Base-by-base conservation (phyloP, 192 early-diverging fungal species). In the Podila epigama region DNA sequence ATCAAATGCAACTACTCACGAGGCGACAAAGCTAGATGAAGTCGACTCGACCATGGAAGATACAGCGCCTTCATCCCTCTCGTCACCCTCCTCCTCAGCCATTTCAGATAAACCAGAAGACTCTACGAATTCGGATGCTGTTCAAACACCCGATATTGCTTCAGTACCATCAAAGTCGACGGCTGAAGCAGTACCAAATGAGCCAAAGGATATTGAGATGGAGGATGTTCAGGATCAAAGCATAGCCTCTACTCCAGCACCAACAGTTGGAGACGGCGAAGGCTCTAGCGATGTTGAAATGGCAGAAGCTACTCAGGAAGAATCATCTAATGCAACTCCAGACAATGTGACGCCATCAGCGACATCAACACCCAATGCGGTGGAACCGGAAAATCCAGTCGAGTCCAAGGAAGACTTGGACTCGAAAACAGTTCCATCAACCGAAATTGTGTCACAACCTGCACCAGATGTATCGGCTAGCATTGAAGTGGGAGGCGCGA, bases 201-300 rank as follows among this genome's bases (percentile, higher is more conserved):
- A 70, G 22, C 53, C 18, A 31, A 20, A 54, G 29, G 69, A 70
- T 63, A 33, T 70, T 20, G 60, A 70, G 42, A 75, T 75, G 70
- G 70, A 75, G 39, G 70, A 72, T 34, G 62, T 36, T 2, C 48
- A 48, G 1, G 57, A 27, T 9, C 25, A 44, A 41, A 32, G 4
- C 2, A 31, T 39, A 42, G 18, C 51, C 6, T 58, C 48, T 3
- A 22, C 60, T 15, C 61, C 40, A 51, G 28, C 48, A 9, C 35
- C 10, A 32, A 36, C 20, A 32, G 1, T 39, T 28, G 52, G 33
- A 0, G 37, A 33, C 8, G 44, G 15, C 3, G 34, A 44, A 1
- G 42, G 35, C 25, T 2, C 33, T 22, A 16, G n/a, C 0, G 55
- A 57, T 51, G 53, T 67, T 15, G 71, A 67, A 22, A 75, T 75